phyloP scores from a whole-genome alignment of 345 rosid species.

The Anastatica hierochuntica region DNA sequence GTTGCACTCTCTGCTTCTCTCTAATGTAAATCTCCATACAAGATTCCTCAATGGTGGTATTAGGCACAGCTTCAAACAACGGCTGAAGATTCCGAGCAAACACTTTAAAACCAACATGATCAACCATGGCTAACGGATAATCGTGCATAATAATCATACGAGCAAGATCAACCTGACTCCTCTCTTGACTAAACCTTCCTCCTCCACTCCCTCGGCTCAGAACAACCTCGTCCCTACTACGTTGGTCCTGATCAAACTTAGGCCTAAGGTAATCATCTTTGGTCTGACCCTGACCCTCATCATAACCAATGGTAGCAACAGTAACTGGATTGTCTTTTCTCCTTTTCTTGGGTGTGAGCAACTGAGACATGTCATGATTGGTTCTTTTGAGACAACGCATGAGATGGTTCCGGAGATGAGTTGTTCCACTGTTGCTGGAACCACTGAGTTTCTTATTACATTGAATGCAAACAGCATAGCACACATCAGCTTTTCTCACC shows the following conservation, averaged over 20 bases:
- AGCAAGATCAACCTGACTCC: conserved; percentile 72
- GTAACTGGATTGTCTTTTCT: conserved; percentile 53
- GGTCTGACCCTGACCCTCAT: conserved; percentile 56
- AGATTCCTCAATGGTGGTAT: conserved; percentile 43
- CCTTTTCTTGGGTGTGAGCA: conserved; percentile 66
- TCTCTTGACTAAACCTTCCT: conserved; percentile 70
- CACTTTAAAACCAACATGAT: conserved; percentile 77
- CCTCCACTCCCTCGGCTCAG: conserved; percentile 50
- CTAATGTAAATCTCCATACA: conserved; percentile 67
- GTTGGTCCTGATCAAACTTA: conserved; percentile 62
- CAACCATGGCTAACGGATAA: conserved; percentile 77
- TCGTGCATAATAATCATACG: conserved; percentile 85
- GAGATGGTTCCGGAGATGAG: conserved; percentile 87
- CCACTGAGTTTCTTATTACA: conserved; percentile 93
- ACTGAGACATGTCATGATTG: conserved; percentile 74
- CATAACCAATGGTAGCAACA: conserved; percentile 44
- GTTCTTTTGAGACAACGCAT: conserved; percentile 87
- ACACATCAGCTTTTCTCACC: conserved; percentile 78
- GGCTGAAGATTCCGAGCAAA: conserved; percentile 94
- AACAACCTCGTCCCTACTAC: conserved; percentile 55
- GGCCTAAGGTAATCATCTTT: conserved; percentile 70
- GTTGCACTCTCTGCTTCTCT: conserved; percentile 71
- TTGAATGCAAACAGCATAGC: conserved; percentile 76
- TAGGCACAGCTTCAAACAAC: conserved; percentile 57
- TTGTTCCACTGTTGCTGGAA: conserved; percentile 92